Base-by-base conservation (phyloP, 192 early-diverging fungal genomes). In the Coemansia sp. region DNA sequence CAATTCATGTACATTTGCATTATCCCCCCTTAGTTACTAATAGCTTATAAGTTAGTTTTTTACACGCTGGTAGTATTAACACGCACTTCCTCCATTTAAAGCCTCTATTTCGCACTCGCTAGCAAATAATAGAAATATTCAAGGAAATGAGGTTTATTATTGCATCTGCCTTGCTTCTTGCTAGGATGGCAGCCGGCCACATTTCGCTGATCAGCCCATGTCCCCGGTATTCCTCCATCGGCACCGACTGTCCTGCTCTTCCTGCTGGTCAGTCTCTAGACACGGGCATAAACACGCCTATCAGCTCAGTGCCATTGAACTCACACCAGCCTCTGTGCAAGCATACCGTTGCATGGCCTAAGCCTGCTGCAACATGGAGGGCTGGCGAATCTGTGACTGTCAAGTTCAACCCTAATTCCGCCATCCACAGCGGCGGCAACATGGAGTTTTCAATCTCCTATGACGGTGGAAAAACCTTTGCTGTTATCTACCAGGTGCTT, bases 371-470 rank as follows among this genome's bases (percentile, higher is more conserved):
- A 6, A 61, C 49, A 2, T 70, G 63, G 65, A 68, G 36, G 7
- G 75, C 75, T 12, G 75, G 75, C 24, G 46, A 77, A 55, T 39
- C 64, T 2, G 33, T 77, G n/a, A 67, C 57, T 4, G 61, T 77
- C 11, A 43, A 67, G 24, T 72, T 77, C 46, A 26, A 34, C n/a
- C 7, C 56, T 5, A 43, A 52, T 18, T 64, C 60, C 5, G 80
- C 63, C 2, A 62, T 48, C 18, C 86, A 85, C 60, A 73, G 67
- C 23, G 85, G 85, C 45, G 87, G 87, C 2, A 74, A 86, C 62
- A 86, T 85, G 84, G 65, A 86, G 69, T 86, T 88, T 30, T 72
- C 85, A 5, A 64, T 88, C 34, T 85, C 84, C n/a, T 80, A 77
- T 41, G 86, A 87, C 56, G 70, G 63, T 26, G 82, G 77, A 38